These are phyloP conservation scores for Solanum medicagineum DNA, from an alignment of 257 asterid species.

Conservation along the genomic window DNA sequence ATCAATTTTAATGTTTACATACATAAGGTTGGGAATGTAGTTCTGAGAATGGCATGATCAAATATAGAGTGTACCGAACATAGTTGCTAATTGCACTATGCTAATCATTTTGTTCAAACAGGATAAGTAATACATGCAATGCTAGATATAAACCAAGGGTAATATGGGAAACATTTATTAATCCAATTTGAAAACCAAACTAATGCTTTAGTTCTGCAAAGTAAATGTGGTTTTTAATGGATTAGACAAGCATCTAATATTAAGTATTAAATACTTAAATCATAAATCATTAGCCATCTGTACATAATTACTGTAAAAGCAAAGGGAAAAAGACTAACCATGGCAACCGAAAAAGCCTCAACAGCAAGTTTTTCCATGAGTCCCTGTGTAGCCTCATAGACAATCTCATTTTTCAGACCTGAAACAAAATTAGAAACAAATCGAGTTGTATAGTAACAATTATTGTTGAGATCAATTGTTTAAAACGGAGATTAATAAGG, in stretches of 20 bases:
- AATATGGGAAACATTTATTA: neutral
- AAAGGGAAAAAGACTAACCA: constrained; percentile 38
- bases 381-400: constrained; percentile 25
- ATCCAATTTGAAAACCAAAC: neutral
- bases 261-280: neutral
- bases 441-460: neutral
- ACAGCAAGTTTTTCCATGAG: constrained; percentile 46
- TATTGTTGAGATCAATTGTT: neutral
- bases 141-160: neutral
- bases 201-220: neutral
- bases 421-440: neutral
- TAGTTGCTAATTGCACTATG: neutral
- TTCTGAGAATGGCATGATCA: neutral
- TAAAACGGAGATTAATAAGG: neutral
- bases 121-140: neutral
- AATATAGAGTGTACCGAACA: neutral
- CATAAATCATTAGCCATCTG: neutral
- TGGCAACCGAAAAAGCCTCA: constrained; percentile 75
- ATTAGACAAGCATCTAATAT: neutral
- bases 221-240: neutral
- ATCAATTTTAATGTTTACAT: neutral
- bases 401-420: constrained; percentile 49
- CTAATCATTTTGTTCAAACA: neutral
- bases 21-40: neutral
- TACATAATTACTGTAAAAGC: neutral